A percentile compares a stretch with the other conserved stretches of the same genome.
phyloP scores from a whole-genome alignment of 176 grass and related monocot species.

The Oryza australiensis region DNA sequence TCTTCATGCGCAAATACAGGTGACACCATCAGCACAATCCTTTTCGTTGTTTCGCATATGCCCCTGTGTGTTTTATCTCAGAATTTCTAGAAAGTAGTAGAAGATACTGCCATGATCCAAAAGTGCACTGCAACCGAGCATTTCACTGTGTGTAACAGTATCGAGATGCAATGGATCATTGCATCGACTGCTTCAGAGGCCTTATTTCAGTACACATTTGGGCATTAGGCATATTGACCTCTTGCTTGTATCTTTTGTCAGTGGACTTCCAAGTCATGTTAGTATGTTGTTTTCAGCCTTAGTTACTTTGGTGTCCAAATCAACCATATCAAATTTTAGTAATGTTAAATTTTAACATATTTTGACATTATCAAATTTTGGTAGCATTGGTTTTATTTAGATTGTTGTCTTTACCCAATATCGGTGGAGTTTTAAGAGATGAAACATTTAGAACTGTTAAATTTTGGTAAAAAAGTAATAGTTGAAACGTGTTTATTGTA shows the following conservation, averaged over 20 bases:
- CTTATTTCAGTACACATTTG: neutral
- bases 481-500: no score
- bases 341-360: no score
- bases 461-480: no score
- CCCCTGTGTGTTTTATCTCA: neutral
- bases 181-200: neutral
- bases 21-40: conserved; percentile 26
- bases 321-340: no score
- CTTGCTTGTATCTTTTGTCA: neutral
- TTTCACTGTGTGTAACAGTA: neutral
- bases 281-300: no score
- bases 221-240: conserved; percentile 20
- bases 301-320: no score
- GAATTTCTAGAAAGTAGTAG: neutral
- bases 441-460: no score
- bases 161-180: neutral
- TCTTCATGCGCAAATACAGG: conserved; percentile 84
- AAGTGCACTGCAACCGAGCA: neutral
- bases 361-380: no score
- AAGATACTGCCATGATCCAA: neutral
- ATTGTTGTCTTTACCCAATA: no score
- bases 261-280: conserved; percentile 32
- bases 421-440: no score
- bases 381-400: no score
- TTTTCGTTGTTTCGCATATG: neutral